Conservation (phyloP, 257 asterid species). For the Fraxinus excelsior region DNA sequence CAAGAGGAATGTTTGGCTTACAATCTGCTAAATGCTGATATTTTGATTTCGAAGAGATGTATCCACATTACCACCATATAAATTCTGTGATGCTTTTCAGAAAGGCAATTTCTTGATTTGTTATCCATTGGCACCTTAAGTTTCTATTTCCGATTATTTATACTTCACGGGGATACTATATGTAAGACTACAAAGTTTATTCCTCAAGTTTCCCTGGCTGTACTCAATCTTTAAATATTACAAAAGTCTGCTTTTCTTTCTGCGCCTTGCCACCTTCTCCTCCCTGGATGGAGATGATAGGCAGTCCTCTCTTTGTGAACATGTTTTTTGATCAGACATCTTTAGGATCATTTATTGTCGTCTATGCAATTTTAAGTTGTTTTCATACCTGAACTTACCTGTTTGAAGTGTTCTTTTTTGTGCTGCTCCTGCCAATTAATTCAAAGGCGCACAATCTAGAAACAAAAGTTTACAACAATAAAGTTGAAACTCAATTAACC, state of each 20-base stretch:
- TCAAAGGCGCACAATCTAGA: background rate
- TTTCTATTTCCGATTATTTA: background rate
- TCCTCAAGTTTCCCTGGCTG: conserved; percentile 9
- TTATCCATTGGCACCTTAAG: background rate
- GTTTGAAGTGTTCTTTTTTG: background rate
- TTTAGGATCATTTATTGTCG: background rate
- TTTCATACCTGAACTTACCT: background rate
- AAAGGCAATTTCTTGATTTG: background rate
- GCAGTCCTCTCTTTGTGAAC: background rate
- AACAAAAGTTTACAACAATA: background rate
- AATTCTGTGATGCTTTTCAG: background rate
- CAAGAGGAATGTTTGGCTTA: conserved; percentile 10
- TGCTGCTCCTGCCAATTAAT: background rate
- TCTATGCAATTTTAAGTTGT: conserved; percentile 6
- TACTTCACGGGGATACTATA: background rate
- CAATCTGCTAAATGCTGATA: background rate
- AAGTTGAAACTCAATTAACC: background rate
- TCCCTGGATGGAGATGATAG: background rate
- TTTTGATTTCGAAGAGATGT: background rate
- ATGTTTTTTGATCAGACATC: background rate
- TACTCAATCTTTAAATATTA: conserved; percentile 1
- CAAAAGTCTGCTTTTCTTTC: background rate
- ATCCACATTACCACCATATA: background rate
- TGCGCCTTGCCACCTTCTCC: background rate
- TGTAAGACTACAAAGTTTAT: conserved; percentile 6